Percentiles rank a stretch among this genome's conserved stretches.
Evolutionary conservation across 768 basidiomycete genomes (phyloP).

Genomic region (Cystofilobasidium capitatum): DNA sequence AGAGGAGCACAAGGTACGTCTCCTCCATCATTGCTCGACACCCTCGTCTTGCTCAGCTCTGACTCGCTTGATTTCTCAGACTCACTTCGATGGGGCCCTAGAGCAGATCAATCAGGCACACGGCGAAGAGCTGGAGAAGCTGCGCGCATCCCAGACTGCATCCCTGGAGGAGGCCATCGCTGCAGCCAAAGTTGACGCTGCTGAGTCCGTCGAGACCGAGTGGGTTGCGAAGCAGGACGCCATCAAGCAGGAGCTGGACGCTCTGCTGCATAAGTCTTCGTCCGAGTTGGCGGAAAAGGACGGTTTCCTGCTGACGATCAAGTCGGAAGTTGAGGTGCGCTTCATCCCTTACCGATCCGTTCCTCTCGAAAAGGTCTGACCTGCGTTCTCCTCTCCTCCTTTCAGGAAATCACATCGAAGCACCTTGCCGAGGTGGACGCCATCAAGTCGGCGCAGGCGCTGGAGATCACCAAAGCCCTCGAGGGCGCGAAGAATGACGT

Average conservation of each 20-base stretch:
- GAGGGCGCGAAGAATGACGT: constrained; percentile 17
- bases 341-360: not conserved
- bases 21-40: not conserved
- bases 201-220: not conserved
- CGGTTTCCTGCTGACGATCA: not conserved
- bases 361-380: no score
- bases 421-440: constrained; percentile 11
- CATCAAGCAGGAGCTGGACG: constrained; percentile 8
- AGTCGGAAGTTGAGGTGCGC: constrained; percentile 5
- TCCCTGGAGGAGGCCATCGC: constrained; percentile 9
- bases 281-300: constrained; percentile 14
- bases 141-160: not conserved
- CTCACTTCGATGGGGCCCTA: not conserved
- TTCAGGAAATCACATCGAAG: not conserved
- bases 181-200: constrained; percentile 5
- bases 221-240: not conserved
- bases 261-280: not conserved
- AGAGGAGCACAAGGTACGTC: constrained; percentile 9
- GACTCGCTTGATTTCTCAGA: not conserved
- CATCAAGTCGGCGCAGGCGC: constrained; percentile 7
- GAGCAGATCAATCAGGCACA: not conserved
- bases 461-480: constrained; percentile 11
- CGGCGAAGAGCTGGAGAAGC: not conserved
- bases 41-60: no score
- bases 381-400: no score